Evolutionary conservation across 768 basidiomycete genomes (phyloP).

Genomic region (Ephemerocybe angulata): DNA sequence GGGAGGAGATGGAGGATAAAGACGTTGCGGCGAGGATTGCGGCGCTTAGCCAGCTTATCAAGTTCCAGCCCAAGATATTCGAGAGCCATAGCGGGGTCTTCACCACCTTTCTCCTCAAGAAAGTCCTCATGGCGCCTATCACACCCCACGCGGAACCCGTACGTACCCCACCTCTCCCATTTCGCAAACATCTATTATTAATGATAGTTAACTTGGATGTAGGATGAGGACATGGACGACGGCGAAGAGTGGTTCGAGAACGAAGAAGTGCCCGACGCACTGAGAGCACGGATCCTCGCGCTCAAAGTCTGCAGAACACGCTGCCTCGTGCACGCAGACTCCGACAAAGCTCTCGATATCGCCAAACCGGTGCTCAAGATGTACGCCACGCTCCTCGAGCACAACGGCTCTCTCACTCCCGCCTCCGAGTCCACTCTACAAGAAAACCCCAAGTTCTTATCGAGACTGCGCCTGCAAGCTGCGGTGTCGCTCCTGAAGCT

Average conservation of each 20-base stretch:
- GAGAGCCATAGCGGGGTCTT: constrained; percentile 76
- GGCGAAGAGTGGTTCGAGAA: constrained; percentile 76
- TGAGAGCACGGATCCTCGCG: constrained; percentile 68
- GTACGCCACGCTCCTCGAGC: constrained; percentile 64
- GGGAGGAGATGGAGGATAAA: constrained; percentile 43
- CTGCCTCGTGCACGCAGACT: constrained; percentile 61
- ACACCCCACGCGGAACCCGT: constrained; percentile 44
- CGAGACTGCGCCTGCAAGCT: constrained; percentile 81
- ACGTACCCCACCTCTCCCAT: constrained; percentile 19
- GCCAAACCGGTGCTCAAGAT: constrained; percentile 75
- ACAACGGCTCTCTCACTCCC: constrained; percentile 58
- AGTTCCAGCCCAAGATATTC: constrained; percentile 65
- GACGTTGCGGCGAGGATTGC: constrained; percentile 61
- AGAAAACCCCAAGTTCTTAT: constrained; percentile 57
- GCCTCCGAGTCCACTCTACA: constrained; percentile 24
- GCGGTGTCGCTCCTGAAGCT: constrained; percentile 79
- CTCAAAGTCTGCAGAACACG: constrained; percentile 83
- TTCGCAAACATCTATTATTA: not conserved
- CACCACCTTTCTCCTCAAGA: constrained; percentile 66
- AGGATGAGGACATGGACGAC: constrained; percentile 57
- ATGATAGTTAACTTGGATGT: not conserved
- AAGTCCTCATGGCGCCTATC: constrained; percentile 61
- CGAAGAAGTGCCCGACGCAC: constrained; percentile 49
- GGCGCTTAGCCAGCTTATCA: constrained; percentile 72
- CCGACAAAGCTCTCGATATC: constrained; percentile 59